Conservation (phyloP, 768 basidiomycete genomes). For the Suillus brevipes region DNA sequence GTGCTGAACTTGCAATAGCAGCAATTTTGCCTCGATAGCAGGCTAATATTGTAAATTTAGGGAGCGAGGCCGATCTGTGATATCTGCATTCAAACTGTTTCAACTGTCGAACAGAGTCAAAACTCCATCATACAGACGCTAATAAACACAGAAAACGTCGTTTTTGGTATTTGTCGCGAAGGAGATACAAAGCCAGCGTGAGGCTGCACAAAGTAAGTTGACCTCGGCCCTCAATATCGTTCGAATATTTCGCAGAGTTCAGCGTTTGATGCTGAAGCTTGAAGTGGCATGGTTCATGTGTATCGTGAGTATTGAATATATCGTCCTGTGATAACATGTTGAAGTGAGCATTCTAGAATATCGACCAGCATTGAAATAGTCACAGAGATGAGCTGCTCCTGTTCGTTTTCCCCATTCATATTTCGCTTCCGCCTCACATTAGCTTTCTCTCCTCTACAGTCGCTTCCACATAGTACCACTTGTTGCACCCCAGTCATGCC, state of each 20-base stretch:
- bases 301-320: not conserved
- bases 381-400: not conserved
- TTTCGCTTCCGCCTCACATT: conserved; percentile 11
- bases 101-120: not conserved
- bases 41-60: not conserved
- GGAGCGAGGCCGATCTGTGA: not conserved
- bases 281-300: not conserved
- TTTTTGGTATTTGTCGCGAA: not conserved
- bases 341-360: not conserved
- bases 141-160: not conserved
- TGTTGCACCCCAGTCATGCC: conserved; percentile 82
- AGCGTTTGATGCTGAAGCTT: not conserved
- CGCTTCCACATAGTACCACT: conserved; percentile 82
- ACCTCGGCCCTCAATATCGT: conserved; percentile 23
- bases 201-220: not conserved
- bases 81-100: not conserved
- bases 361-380: not conserved
- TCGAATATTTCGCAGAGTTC: conserved; percentile 48
- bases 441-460: conserved; percentile 62
- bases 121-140: not conserved
- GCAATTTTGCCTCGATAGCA: not conserved
- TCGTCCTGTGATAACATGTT: not conserved
- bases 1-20: not conserved
- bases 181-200: not conserved
- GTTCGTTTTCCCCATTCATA: not conserved